Base-by-base conservation (phyloP, 805 yeast genomes). In the Ogataea nonfermentans region DNA sequence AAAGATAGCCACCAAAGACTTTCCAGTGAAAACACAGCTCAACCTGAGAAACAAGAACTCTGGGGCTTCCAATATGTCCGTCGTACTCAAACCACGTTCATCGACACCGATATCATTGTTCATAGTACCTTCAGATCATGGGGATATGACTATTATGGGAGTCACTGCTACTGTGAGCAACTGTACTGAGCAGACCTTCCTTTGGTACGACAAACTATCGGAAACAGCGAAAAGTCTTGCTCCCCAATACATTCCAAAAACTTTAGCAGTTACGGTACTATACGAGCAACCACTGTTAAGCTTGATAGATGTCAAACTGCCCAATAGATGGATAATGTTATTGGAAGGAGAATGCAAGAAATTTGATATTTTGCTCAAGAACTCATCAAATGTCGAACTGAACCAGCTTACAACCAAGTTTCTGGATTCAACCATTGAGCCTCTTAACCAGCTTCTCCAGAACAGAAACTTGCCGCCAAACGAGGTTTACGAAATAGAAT, bases 401-500 rank as follows among this genome's bases (percentile, higher is more conserved):
- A 75, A 79, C 39, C 68, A 73, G 35, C 50, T 87, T 24, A 69
- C 79, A 3, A 79, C 84, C 45, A 73, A 79, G 6, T 79, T 80
- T 49, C 68, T 78, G 65, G 95, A 87, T 54, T 81, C 93, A 1
- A 81, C 93, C 0, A 71, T 76, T 5, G 89, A 79, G 23, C 76
- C 82, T 0, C 59, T 85, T 37, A 75, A 71, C 43, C 66, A 71
- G n/a, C 75, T 78, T 9, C 61, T 85, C 24, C 41, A 52, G 2
- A 71, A 67, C 31, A 66, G 67, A 23, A 61, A 63, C 2, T 53
- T 79, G 5, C 73, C 81, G 0, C 74, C 80, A 0, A 70, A 75
- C 37, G 95, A 86, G 36, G 63, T 79, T 4, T 78, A 85, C 57
- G 95, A 87, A 55, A 68, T 81, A 40, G 96, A 87, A 54, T 82